These are phyloP conservation scores for Comarum palustre DNA, from an alignment of 306 rosid species.

Conservation along the genomic window DNA sequence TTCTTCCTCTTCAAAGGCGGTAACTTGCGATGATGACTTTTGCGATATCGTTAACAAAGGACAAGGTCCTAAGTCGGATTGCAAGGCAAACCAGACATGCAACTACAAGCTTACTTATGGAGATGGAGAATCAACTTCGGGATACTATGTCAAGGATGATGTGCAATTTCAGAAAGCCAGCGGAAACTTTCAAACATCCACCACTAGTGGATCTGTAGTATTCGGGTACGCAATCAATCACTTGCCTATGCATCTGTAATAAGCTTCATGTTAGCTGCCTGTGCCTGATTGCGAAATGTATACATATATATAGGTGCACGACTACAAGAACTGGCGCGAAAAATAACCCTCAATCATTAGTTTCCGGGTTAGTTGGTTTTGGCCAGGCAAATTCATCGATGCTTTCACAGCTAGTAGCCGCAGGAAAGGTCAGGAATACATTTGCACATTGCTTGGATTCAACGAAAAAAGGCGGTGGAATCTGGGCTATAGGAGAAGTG, in stretches of 20 bases:
- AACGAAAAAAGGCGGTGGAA: slow-evolving; percentile 67
- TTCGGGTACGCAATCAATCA: slow-evolving; percentile 70
- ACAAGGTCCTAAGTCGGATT: slow-evolving; percentile 41
- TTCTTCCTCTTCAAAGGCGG: slow-evolving; percentile 51
- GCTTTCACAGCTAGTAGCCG: slow-evolving; percentile 80
- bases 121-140: slow-evolving; percentile 79
- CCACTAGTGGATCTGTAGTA: slow-evolving; percentile 43
- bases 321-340: slow-evolving; percentile 60
- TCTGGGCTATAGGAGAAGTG: slow-evolving; percentile 85
- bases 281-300: too few species aligned
- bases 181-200: slow-evolving; percentile 39
- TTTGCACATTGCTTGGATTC: slow-evolving; percentile 93
- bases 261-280: background rate
- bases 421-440: slow-evolving; percentile 68
- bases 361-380: slow-evolving; percentile 86
- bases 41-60: slow-evolving; percentile 49
- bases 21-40: slow-evolving; percentile 58
- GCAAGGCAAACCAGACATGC: slow-evolving; percentile 52
- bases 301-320: slow-evolving; percentile 45
- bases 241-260: background rate
- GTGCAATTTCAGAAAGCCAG: slow-evolving; percentile 46
- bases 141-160: slow-evolving; percentile 66
- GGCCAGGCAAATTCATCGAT: slow-evolving; percentile 89
- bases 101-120: slow-evolving; percentile 66
- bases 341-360: slow-evolving; percentile 47